Base-by-base conservation (phyloP, 2,329 filamentous ascomycete species). In the Xylariaceae sp. region DNA sequence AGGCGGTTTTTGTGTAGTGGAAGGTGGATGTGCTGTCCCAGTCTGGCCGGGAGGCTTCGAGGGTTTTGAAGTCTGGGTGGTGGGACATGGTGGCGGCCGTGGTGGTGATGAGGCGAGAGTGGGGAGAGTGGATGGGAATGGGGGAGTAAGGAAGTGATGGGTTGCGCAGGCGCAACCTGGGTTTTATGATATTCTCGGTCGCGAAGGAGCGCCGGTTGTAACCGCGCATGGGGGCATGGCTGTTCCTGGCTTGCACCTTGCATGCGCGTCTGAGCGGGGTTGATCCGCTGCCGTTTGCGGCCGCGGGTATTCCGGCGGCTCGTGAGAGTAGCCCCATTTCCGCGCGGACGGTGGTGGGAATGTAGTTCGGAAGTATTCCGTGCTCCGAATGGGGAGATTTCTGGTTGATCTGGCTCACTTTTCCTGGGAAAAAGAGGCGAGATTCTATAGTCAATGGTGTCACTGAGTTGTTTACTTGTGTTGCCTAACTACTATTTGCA, bases 1-100 rank as follows among this genome's bases (percentile, higher is more conserved):
- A 74, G n/a, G 80, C 76, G 1, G 88, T 86, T 71, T 90, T 81
- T 17, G 82, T 88, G 73, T 79, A 83, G 60, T 74, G 77, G 69
- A 85, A 84, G 54, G 71, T 64, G 13, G 76, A 69, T 4, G 70
- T 60, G 13, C 72, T 64, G 67, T 86, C 78, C 75, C 82, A 92
- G 59, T 81, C 76, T 0, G 85, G 82, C 3, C 89, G 85, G 8
- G 81, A 80, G 47, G 79, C 79, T 76, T 93, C 87, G 57, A 90
- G 85, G 17, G 76, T 74, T 69, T 90, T 88, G 78, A 93, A 93
- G 76, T 93, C 87, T 2, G 82, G 82, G 73, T 90, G 88, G 71
- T 85, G 77, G n/a, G 67, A 68, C 68, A 71, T 70, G 9, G 10
- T 63, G 44, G 51, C 34, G 37, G 34, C 23, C 44, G 52, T 54